Evolutionary conservation across 1,139 yeast genomes (phyloP).

Genomic region (Geotrichum restrictum): DNA sequence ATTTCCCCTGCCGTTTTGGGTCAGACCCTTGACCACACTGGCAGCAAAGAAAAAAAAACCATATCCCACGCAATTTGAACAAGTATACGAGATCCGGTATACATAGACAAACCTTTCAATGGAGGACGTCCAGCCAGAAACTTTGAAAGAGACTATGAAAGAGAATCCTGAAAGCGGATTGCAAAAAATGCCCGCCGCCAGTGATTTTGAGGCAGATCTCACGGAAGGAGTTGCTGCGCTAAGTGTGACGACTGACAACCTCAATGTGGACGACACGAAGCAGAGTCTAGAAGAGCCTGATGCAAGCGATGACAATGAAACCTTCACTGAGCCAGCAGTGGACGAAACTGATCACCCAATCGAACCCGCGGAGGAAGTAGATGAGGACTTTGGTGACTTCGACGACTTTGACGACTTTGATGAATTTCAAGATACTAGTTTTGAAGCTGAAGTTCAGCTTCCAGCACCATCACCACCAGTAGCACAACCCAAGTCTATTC

Average conservation of each 20-base stretch:
- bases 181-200: too few species aligned
- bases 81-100: background rate
- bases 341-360: conserved; percentile 32
- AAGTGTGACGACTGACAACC: too few species aligned
- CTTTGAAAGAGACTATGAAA: too few species aligned
- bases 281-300: background rate
- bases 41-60: background rate
- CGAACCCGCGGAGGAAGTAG: conserved; percentile 17
- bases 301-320: background rate
- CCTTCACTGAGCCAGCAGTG: background rate
- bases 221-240: too few species aligned
- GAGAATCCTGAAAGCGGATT: too few species aligned
- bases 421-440: conserved; percentile 23
- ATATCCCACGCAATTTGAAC: background rate
- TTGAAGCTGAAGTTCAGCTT: background rate
- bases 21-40: background rate
- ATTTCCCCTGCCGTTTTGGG: background rate
- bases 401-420: conserved; percentile 25
- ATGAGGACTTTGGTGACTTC: conserved; percentile 5
- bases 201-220: too few species aligned
- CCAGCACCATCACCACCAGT: conserved; percentile 1
- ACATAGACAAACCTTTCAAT: too few species aligned
- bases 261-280: too few species aligned
- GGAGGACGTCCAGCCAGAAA: too few species aligned
- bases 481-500: conserved; percentile 3